A percentile compares a stretch with the other conserved stretches of the same genome.
Evolutionary conservation across 116 monocot genomes (phyloP).

Genomic region (Trichopus zeylanicus): DNA sequence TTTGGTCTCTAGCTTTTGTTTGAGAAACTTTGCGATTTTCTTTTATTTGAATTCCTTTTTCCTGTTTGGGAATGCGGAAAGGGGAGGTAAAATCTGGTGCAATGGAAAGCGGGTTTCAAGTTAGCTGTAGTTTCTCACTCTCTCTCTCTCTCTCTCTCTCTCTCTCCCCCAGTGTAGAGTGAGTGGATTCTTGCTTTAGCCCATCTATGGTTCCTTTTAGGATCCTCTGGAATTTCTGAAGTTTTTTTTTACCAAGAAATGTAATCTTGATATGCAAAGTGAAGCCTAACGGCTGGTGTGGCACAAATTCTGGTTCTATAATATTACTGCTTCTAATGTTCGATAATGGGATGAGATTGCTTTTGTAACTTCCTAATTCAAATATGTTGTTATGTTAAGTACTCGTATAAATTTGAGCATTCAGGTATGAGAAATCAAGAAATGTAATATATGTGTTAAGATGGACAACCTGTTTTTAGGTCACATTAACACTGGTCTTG

Average conservation of each 20-base stretch:
- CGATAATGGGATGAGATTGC: background rate
- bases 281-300: too few species aligned
- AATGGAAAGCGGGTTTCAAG: background rate
- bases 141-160: background rate
- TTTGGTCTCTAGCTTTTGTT: background rate
- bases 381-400: too few species aligned
- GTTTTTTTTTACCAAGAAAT: too few species aligned
- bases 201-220: too few species aligned
- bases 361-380: background rate
- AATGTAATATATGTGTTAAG: too few species aligned
- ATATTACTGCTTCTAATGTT: background rate
- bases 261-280: too few species aligned
- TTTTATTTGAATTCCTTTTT: background rate
- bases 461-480: too few species aligned
- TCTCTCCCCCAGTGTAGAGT: too few species aligned
- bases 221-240: too few species aligned
- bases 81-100: background rate
- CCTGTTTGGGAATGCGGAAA: background rate
- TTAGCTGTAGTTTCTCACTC: background rate
- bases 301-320: background rate
- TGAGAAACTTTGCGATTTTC: background rate
- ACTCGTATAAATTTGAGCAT: too few species aligned
- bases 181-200: too few species aligned
- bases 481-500: too few species aligned
- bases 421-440: background rate